Conservation (phyloP, 768 basidiomycete species). For the Rhodocollybia butyracea region DNA sequence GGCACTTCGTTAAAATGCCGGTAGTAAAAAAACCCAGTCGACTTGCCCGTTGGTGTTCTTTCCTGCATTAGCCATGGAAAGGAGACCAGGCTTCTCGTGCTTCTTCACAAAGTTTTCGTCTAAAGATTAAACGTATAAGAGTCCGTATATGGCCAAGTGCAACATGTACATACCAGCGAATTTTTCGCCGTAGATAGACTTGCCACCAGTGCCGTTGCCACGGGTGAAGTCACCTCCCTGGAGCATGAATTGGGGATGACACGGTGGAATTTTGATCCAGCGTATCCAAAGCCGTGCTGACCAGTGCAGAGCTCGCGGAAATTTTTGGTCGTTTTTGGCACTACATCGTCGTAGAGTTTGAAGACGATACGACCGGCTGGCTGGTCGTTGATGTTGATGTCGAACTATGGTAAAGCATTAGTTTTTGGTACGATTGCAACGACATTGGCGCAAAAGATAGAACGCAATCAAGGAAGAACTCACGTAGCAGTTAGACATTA, state of each 20-base stretch:
- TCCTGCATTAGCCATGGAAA: conserved; percentile 85
- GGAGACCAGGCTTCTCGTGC: conserved; percentile 4
- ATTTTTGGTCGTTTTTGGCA: conserved; percentile 79
- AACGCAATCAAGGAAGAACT: neutral
- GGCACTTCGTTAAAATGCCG: neutral
- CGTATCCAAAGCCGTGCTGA: conserved; percentile 68
- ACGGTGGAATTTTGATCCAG: conserved; percentile 66
- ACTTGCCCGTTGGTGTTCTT: conserved; percentile 73
- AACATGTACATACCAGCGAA: conserved; percentile 61
- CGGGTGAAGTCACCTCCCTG: conserved; percentile 88
- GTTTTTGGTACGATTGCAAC: neutral
- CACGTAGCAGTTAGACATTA: conserved; percentile 6
- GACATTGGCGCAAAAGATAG: neutral
- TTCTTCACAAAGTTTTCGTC: conserved; percentile 8
- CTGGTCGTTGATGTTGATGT: conserved; percentile 55
- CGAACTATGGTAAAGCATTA: conserved; percentile 42
- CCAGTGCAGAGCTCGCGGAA: conserved; percentile 78
- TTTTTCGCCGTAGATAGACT: conserved; percentile 84
- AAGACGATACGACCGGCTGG: conserved; percentile 74
- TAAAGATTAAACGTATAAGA: neutral
- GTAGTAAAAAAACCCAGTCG: neutral
- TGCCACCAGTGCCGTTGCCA: conserved; percentile 93
- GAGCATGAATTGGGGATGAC: conserved; percentile 99
- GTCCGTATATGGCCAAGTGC: neutral
- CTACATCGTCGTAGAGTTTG: conserved; percentile 77